Evolutionary conservation across 1,284 basidiomycete species (phyloP).

Genomic region (Sphagnurus paluster): DNA sequence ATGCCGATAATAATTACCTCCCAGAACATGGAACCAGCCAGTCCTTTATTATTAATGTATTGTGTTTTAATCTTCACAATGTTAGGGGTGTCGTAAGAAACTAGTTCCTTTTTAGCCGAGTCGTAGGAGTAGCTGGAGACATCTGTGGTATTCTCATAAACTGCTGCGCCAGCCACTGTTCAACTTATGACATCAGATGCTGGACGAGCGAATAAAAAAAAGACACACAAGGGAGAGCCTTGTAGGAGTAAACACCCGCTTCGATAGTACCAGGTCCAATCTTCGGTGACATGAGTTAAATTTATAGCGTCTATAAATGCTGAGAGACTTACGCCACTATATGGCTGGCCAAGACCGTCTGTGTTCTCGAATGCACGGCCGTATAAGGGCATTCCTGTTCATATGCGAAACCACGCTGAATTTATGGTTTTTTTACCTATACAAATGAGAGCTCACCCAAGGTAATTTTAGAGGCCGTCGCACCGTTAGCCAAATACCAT

Average conservation of each 20-base stretch:
- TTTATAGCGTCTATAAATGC: too few species aligned
- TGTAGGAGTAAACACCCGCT: conserved; percentile 77
- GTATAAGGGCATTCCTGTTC: conserved; percentile 76
- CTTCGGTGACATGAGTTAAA: conserved; percentile 28
- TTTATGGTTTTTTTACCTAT: not conserved
- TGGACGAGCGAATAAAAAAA: not conserved
- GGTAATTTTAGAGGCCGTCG: conserved; percentile 72
- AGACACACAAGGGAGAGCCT: conserved; percentile 59
- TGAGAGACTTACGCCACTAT: conserved; percentile 54
- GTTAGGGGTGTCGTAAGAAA: conserved; percentile 82
- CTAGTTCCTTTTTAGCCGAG: conserved; percentile 55
- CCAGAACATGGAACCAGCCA: conserved; percentile 85
- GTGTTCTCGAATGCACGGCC: conserved; percentile 86
- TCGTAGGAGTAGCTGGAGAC: conserved; percentile 84
- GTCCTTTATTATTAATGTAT: conserved; percentile 65
- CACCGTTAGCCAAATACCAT: conserved; percentile 68
- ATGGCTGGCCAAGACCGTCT: conserved; percentile 72
- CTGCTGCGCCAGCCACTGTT: conserved; percentile 56
- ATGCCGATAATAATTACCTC: conserved; percentile 45
- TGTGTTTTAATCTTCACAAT: conserved; percentile 75
- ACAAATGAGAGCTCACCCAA: conserved; percentile 54
- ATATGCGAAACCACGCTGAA: not conserved
- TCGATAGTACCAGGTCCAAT: conserved; percentile 76
- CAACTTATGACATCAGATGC: conserved; percentile 3
- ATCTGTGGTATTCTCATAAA: conserved; percentile 71